Evolutionary conservation across 2,329 filamentous ascomycete species (phyloP).

Genomic region (Cercospora sp.): DNA sequence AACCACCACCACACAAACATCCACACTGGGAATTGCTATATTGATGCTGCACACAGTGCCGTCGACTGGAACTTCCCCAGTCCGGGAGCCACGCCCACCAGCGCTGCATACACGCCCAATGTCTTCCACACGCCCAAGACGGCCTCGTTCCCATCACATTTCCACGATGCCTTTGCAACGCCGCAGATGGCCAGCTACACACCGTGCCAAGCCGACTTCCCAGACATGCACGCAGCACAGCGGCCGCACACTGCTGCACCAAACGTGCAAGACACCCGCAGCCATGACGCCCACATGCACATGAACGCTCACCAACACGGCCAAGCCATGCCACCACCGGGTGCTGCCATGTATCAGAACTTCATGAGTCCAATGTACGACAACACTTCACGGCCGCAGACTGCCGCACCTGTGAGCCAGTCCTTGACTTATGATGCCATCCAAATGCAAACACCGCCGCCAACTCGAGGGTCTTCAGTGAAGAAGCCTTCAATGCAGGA

Average conservation of each 20-base stretch:
- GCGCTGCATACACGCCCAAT: conserved; percentile 41
- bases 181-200: conserved; percentile 48
- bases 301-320: conserved; percentile 17
- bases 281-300: conserved; percentile 32
- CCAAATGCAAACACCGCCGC: conserved; percentile 63
- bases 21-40: neutral
- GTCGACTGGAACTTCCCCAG: conserved; percentile 53
- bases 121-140: conserved; percentile 49
- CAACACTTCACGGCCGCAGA: conserved; percentile 9
- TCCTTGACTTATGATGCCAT: conserved; percentile 37
- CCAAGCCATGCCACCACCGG: conserved; percentile 23
- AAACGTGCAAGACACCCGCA: conserved; percentile 30
- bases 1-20: neutral
- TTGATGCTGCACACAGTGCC: conserved; percentile 36
- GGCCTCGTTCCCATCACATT: conserved; percentile 46
- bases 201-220: conserved; percentile 32
- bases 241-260: conserved; percentile 28
- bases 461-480: conserved; percentile 57
- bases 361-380: conserved; percentile 26
- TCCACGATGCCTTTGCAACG: conserved; percentile 53
- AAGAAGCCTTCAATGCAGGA: conserved; percentile 47
- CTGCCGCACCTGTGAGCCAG: conserved; percentile 14
- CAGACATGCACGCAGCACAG: conserved; percentile 33
- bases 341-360: conserved; percentile 16
- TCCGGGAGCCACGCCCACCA: conserved; percentile 52